phyloP scores from a whole-genome alignment of 179 eudicot genomes.

The Beta corolliflora region DNA sequence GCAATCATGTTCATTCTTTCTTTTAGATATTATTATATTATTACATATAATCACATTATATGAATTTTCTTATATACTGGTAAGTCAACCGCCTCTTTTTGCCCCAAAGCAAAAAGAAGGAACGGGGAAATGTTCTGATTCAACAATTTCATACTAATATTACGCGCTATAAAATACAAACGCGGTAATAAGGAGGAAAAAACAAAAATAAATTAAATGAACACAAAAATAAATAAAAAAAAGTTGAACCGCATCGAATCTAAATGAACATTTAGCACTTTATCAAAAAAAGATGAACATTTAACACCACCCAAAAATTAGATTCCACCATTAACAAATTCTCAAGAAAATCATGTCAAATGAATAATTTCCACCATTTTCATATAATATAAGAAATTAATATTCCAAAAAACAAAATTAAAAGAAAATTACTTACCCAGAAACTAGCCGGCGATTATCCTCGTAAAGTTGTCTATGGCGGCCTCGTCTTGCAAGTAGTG shows the following conservation, averaged over 20 bases:
- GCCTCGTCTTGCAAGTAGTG: conserved; percentile 43
- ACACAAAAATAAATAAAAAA: too few species aligned
- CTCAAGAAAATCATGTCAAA: too few species aligned
- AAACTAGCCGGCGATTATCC: conserved; percentile 46
- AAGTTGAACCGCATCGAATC: too few species aligned
- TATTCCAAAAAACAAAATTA: neutral
- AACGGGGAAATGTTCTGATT: conserved; percentile 6
- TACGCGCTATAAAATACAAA: conserved; percentile 4
- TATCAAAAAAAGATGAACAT: too few species aligned
- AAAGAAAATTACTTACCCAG: conserved; percentile 34
- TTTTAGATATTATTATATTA: too few species aligned
- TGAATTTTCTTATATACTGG: neutral
- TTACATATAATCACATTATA: neutral
- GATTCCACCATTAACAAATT: too few species aligned
- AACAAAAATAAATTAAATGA: too few species aligned
- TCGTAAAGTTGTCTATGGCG: conserved; percentile 54
- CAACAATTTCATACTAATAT: neutral
- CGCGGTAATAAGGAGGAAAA: neutral
- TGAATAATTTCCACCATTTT: too few species aligned
- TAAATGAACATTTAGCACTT: too few species aligned
- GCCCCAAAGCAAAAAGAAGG: conserved; percentile 13
- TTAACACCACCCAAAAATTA: too few species aligned
- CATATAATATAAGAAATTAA: neutral
- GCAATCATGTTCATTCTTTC: too few species aligned
- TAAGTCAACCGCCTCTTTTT: conserved; percentile 2